Base-by-base conservation (phyloP, 495 filamentous ascomycete species). In the Arthonia radiata region DNA sequence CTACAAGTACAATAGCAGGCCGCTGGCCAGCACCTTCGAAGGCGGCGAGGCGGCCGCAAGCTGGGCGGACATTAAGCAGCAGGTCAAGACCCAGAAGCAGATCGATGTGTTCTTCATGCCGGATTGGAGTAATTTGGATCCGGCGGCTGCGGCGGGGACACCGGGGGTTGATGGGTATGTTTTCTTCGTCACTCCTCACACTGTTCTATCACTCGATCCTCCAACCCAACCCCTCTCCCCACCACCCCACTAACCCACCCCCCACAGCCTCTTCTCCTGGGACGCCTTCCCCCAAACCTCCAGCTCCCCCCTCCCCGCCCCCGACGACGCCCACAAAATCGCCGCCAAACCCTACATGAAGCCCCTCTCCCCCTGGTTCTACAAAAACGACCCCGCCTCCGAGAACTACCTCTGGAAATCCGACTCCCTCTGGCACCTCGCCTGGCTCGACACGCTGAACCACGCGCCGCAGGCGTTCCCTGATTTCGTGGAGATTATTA, bases 281-380 rank as follows among this genome's bases (percentile, higher is more conserved):
- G 65, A 66, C 35, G 70, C 71, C 3, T 83, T 74, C 76, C 70
- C n/a, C n/a, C n/a, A n/a, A n/a, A n/a, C n/a, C n/a, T n/a, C n/a
- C n/a, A n/a, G n/a, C n/a, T n/a, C n/a, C n/a, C n/a, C n/a, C n/a
- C n/a, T n/a, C n/a, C n/a, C n/a, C n/a, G n/a, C n/a, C n/a, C n/a
- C 73, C 0, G 48, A 59, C 4, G 63, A 65, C 11, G 49, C 61
- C 2, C 39, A 48, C 1, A 49, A 57, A 17, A n/a, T 62, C 6
- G 41, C 36, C 5, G 57, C 53, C 1, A 75, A 75, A 43, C 51
- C 64, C 4, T 81, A 68, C 46, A 79, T 81, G 73, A 78, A 78
- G 73, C 61, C 64, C 10, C 64, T 76, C 9, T 68, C 69, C 10
- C 74, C 74, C 1, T 78, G 69, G 64, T 79, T 80, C 43, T 82